Evolutionary conservation across 139 green algal species (phyloP), one percentile per base, ranked within the genome.

Genomic region (Gonium pectorale): DNA sequence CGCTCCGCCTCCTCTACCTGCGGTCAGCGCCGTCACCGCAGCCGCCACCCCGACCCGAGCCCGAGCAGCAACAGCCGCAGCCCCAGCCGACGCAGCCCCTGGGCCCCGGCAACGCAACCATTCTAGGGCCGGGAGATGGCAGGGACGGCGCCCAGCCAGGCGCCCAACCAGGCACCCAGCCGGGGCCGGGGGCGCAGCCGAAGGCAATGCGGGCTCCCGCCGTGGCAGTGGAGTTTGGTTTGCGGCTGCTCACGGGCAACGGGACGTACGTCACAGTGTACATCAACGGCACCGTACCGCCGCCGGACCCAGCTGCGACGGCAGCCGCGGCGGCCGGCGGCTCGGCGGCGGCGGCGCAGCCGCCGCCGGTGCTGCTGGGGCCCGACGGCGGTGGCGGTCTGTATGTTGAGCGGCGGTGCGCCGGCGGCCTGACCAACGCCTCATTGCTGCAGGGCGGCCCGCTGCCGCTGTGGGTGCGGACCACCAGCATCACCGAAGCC

Each of bases 231-330:
- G 77, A 83, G 41, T 5, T 83, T 37, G 77, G 77, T 3, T 6
- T 83, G 41, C 77, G 62, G 43, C 62, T 83, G 41, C 77, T 83
- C 31, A 49, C 31, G n/a, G 77, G 60, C n/a, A 71, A 73, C 59
- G 77, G 62, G 21, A n/a, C 60, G 3, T 63, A 73, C 77, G 77
- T 83, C 5, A 21, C 77, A 0, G 77, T 83, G 5, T 83, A 66
- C 60, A 51, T 83, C 19, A 83, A 83, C 31, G 77, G 60, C 9
- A 83, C 77, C 5, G 43, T 73, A 0, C 77, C 62, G 43, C 75
- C 75, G 40, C 72, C 72, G 37, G 24, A 35, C 38, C 73, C 54
- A 26, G 1, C 29, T 26, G 5, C 31, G 33, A 35, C 26, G 9
- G 33, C 6, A 6, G 27, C 31, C 13, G 0, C 38, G 40, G 40